These are phyloP conservation scores for Fusarium sacchari DNA, from an alignment of 2,329 filamentous ascomycete genomes.

Conservation along the genomic window DNA sequence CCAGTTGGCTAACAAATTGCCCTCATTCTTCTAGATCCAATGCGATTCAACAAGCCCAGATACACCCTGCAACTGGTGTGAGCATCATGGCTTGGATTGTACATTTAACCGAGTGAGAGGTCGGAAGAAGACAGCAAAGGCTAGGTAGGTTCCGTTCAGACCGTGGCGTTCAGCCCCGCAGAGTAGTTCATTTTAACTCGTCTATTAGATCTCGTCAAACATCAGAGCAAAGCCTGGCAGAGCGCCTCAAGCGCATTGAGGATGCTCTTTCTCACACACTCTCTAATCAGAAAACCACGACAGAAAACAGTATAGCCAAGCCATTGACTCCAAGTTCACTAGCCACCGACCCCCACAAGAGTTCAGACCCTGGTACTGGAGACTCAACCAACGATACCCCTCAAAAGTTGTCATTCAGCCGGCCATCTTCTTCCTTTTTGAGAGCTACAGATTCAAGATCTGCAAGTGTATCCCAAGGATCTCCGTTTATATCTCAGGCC, in stretches of 20 bases:
- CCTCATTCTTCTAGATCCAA: slow-evolving; percentile 28
- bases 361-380: neutral
- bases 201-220: slow-evolving; percentile 16
- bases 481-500: neutral
- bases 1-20: neutral
- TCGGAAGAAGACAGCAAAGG: slow-evolving; percentile 26
- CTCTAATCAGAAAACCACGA: neutral
- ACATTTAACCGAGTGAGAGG: slow-evolving; percentile 42
- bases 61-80: slow-evolving; percentile 38
- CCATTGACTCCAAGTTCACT: slow-evolving; percentile 6
- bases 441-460: slow-evolving; percentile 10
- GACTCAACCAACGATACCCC: neutral
- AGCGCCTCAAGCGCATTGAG: slow-evolving; percentile 38
- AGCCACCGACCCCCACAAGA: neutral
- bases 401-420: neutral
- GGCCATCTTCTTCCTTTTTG: neutral
- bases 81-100: slow-evolving; percentile 37
- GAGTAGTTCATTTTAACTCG: neutral
- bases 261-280: slow-evolving; percentile 33
- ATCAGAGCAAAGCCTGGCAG: slow-evolving; percentile 31
- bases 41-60: slow-evolving; percentile 23
- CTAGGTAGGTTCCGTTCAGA: slow-evolving; percentile 25
- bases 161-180: neutral
- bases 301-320: neutral
- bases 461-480: neutral